Percentiles rank a stretch among this genome's conserved stretches.
These are phyloP conservation scores for Linnemannia schmuckeri DNA, from an alignment of 192 early-diverging fungal species.

Conservation along the genomic window DNA sequence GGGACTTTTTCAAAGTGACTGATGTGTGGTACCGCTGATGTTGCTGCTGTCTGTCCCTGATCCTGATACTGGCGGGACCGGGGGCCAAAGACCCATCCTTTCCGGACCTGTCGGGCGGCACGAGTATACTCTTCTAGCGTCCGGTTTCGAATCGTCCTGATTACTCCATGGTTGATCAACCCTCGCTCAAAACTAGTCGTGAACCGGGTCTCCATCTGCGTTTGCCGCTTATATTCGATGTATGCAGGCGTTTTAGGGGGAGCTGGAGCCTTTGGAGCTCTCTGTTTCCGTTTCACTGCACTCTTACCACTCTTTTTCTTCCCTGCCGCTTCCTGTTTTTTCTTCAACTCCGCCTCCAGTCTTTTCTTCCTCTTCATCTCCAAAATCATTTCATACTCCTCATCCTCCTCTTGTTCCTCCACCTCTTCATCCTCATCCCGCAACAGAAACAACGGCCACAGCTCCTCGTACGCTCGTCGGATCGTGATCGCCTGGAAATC, in stretches of 20 bases:
- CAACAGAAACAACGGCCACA: conserved; percentile 36
- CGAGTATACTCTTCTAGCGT: background rate
- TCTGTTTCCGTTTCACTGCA: background rate
- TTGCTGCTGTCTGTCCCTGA: background rate
- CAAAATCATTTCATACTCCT: too few relatives aligned
- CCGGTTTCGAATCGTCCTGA: background rate
- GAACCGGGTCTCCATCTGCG: conserved; percentile 4
- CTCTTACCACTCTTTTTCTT: too few relatives aligned
- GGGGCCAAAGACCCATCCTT: background rate
- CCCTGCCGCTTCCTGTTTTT: background rate
- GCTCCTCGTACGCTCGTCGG: conserved; percentile 7
- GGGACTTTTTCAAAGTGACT: background rate
- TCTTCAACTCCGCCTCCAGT: too few relatives aligned
- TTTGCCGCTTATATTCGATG: background rate
- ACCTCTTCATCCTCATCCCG: conserved; percentile 17
- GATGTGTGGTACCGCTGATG: background rate
- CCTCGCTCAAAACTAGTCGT: conserved; percentile 7
- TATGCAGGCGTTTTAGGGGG: background rate
- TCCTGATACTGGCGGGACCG: background rate
- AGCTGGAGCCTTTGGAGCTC: background rate
- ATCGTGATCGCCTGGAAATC: conserved; percentile 40
- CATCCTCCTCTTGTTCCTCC: background rate
- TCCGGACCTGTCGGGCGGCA: background rate
- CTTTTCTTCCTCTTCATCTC: too few relatives aligned
- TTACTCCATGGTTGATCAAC: background rate